These are phyloP conservation scores for Trichosporon faecale DNA, from an alignment of 1,284 basidiomycete genomes.

Conservation along the genomic window DNA sequence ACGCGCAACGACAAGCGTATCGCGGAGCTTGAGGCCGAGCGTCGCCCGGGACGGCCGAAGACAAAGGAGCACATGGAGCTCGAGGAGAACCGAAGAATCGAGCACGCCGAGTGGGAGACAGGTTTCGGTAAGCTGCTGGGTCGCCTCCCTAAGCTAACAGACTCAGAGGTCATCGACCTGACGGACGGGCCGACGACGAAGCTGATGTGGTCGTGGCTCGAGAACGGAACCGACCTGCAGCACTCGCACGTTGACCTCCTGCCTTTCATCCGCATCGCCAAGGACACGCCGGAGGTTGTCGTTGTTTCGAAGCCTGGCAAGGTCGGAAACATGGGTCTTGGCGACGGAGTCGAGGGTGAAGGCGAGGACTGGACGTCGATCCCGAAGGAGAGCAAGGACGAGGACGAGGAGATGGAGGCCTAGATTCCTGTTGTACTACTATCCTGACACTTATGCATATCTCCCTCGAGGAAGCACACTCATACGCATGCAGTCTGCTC, in stretches of 20 bases:
- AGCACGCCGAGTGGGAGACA: conserved; percentile 71
- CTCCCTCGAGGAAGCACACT: neutral
- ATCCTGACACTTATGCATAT: conserved; percentile 7
- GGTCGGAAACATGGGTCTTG: conserved; percentile 41
- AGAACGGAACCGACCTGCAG: conserved; percentile 57
- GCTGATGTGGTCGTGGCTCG: conserved; percentile 73
- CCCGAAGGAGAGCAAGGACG: conserved; percentile 10
- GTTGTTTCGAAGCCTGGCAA: conserved; percentile 32
- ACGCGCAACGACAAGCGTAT: conserved; percentile 68
- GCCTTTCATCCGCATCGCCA: conserved; percentile 39
- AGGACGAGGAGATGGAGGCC: conserved; percentile 17
- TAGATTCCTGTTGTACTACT: conserved; percentile 15
- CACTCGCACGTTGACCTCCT: conserved; percentile 67
- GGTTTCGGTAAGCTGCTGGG: conserved; percentile 66
- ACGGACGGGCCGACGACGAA: conserved; percentile 69
- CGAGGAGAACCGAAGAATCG: conserved; percentile 67
- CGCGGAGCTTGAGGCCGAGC: conserved; percentile 60
- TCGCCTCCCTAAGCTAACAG: neutral
- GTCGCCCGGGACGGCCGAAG: conserved; percentile 75
- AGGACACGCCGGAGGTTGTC: conserved; percentile 29
- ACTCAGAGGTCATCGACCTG: conserved; percentile 75
- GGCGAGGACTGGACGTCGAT: conserved; percentile 25
- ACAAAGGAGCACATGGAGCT: conserved; percentile 66
- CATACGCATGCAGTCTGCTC: neutral
- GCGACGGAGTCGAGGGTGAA: conserved; percentile 19